Evolutionary conservation across 257 asterid genomes (phyloP).

Genomic region (Lantana camara): DNA sequence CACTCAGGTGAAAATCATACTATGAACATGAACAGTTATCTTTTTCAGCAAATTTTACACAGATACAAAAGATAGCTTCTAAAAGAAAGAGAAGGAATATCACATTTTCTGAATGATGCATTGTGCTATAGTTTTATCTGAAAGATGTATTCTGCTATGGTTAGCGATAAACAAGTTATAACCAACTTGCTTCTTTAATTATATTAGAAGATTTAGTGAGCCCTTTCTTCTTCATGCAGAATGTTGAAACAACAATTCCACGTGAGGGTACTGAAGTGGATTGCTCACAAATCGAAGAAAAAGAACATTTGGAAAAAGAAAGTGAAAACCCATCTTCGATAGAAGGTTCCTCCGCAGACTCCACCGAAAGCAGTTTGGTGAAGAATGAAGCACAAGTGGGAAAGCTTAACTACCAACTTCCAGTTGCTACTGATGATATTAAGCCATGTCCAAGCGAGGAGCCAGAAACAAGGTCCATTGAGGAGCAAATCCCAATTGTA

Average conservation of each 20-base stretch:
- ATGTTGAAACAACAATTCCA: too few species aligned
- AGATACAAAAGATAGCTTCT: too few species aligned
- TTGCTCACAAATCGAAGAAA: slow-evolving; percentile 15
- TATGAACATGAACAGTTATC: too few species aligned
- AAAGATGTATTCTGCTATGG: neutral
- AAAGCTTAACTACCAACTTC: too few species aligned
- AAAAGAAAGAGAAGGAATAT: too few species aligned
- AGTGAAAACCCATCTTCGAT: slow-evolving; percentile 19
- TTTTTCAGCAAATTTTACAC: too few species aligned
- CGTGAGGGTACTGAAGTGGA: slow-evolving; percentile 22
- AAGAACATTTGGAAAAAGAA: slow-evolving; percentile 16
- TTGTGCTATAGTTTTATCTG: too few species aligned
- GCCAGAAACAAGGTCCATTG: slow-evolving; percentile 12
- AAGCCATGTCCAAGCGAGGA: too few species aligned
- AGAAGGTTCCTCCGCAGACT: slow-evolving; percentile 12
- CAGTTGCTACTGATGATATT: too few species aligned
- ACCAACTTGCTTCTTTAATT: too few species aligned
- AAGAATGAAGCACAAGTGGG: too few species aligned
- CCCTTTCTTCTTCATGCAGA: slow-evolving; percentile 27
- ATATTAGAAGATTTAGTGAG: neutral
- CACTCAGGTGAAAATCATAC: slow-evolving; percentile 20
- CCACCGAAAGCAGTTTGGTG: slow-evolving; percentile 15
- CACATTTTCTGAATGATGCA: too few species aligned
- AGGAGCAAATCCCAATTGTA: slow-evolving; percentile 23
- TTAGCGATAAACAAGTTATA: neutral